phyloP scores from a whole-genome alignment of 306 rosid genomes.

The Dalbergia cochinchinensis region DNA sequence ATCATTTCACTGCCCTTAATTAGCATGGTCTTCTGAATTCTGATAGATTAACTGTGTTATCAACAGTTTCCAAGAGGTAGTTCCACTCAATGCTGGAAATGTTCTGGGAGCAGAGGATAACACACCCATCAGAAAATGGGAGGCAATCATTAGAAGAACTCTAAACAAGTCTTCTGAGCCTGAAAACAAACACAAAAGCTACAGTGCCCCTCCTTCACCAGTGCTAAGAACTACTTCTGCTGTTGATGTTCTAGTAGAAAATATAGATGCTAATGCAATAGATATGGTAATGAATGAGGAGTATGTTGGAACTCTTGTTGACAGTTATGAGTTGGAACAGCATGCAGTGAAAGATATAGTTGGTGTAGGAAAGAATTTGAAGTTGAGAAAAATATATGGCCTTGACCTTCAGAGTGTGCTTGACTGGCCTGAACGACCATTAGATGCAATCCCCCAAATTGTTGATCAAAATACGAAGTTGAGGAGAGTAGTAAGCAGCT shows the following conservation, averaged over 20 bases:
- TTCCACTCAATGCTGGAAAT: constrained; percentile 95
- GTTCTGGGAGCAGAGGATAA: constrained; percentile 94
- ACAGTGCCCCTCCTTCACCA: constrained; percentile 94
- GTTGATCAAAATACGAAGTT: constrained; percentile 70
- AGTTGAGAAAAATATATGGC: constrained; percentile 69
- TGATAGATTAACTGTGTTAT: constrained; percentile 1
- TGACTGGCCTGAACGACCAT: constrained; percentile 92
- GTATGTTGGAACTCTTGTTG: constrained; percentile 39
- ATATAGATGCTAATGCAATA: constrained; percentile 60
- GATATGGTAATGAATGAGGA: constrained; percentile 56
- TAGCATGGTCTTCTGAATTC: constrained; percentile 40
- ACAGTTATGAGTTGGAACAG: constrained; percentile 48
- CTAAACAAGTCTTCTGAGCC: constrained; percentile 78
- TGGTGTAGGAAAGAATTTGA: constrained; percentile 55
- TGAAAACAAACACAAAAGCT: constrained; percentile 71
- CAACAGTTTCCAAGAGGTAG: constrained; percentile 92
- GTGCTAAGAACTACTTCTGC: constrained; percentile 83
- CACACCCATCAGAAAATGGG: constrained; percentile 89
- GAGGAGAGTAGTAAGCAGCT: constrained; percentile 81
- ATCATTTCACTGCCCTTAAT: not conserved
- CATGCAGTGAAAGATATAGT: constrained; percentile 57
- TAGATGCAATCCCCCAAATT: constrained; percentile 81
- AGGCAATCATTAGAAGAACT: constrained; percentile 82
- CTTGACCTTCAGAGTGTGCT: constrained; percentile 60
- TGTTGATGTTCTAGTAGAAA: constrained; percentile 73